These are phyloP conservation scores for Metarhizium brunneum DNA, from an alignment of 2,329 filamentous ascomycete genomes.

Conservation along the genomic window DNA sequence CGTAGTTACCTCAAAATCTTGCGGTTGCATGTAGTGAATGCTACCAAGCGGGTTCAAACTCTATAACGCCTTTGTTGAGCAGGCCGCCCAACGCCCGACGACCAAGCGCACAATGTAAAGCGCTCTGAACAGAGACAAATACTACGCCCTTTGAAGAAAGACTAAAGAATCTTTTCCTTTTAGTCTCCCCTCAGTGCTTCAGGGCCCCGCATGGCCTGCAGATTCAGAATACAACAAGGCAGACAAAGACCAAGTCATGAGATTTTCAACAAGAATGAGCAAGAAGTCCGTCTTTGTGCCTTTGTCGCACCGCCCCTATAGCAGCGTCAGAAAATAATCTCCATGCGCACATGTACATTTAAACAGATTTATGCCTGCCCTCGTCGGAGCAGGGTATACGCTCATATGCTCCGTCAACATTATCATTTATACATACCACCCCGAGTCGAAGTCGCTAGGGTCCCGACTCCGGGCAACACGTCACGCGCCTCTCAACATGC, in stretches of 20 bases:
- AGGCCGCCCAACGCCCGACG: neutral
- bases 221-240: neutral
- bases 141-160: neutral
- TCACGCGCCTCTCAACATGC: too few relatives aligned
- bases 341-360: neutral
- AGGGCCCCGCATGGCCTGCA: too few relatives aligned
- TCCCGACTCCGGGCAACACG: too few relatives aligned
- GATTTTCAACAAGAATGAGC: neutral
- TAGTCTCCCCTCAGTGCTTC: neutral
- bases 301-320: neutral
- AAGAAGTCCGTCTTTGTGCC: neutral
- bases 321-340: neutral
- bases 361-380: neutral
- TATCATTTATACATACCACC: too few relatives aligned
- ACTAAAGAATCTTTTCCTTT: neutral
- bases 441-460: too few relatives aligned
- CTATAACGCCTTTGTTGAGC: too few relatives aligned
- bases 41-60: too few relatives aligned
- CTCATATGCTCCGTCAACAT: too few relatives aligned
- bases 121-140: neutral
- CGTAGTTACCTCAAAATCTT: fast-evolving
- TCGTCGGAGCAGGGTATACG: neutral
- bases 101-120: neutral
- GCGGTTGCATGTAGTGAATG: too few relatives aligned
- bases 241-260: neutral